phyloP scores from a whole-genome alignment of 305 asterid genomes.

The Fraxinus floribunda region DNA sequence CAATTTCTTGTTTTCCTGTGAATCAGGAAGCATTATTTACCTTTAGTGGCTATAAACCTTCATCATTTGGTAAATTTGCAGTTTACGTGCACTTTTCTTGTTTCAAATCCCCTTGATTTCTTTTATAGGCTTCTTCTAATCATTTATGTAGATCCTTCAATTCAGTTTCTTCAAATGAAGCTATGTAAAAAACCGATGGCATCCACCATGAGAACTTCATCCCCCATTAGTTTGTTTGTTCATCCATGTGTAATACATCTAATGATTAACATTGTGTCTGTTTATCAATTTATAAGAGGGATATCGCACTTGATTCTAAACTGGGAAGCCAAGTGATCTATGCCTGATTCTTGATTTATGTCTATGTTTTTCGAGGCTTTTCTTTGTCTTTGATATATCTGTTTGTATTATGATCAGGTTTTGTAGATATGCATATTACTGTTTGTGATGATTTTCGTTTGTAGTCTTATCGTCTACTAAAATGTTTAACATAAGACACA shows the following conservation, averaged over 20 bases:
- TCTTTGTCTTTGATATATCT: not conserved
- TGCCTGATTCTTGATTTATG: conserved; percentile 14
- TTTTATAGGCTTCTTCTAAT: not conserved
- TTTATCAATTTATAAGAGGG: not conserved
- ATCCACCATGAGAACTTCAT: conserved; percentile 4
- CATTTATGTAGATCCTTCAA: not conserved
- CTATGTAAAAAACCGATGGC: not conserved
- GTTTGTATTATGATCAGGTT: not conserved
- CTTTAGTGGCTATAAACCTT: not conserved
- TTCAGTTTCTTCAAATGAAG: not conserved
- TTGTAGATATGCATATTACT: not conserved
- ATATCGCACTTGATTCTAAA: not conserved
- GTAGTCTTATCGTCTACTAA: conserved; percentile 15
- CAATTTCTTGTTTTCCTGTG: not conserved
- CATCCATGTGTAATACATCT: conserved; percentile 15
- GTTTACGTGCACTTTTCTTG: not conserved
- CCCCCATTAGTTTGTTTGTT: conserved; percentile 7
- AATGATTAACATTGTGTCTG: conserved; percentile 1
- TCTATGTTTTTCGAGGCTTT: not conserved
- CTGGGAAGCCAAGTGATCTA: conserved; percentile 6
- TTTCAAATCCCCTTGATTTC: not conserved
- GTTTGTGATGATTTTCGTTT: conserved; percentile 16
- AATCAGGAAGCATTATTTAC: not conserved
- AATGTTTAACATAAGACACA: conserved; percentile 1
- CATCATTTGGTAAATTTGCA: not conserved